These are phyloP conservation scores for Cydonia oblonga DNA, from an alignment of 331 rosid genomes.

Conservation along the genomic window DNA sequence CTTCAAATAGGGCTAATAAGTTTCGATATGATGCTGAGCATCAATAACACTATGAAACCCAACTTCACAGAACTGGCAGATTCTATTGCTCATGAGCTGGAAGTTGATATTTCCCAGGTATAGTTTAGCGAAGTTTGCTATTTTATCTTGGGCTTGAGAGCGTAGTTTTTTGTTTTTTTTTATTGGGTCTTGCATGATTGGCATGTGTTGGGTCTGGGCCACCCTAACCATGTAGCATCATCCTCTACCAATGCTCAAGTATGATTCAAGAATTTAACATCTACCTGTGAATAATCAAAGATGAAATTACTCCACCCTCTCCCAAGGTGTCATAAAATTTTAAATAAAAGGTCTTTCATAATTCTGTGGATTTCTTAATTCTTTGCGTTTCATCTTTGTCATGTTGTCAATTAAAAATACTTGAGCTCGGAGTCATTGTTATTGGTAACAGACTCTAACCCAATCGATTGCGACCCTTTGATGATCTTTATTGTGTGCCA, in stretches of 20 bases:
- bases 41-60: conserved; percentile 23
- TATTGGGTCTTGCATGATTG: neutral
- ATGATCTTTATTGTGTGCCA: neutral
- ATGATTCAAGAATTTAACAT: neutral
- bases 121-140: neutral
- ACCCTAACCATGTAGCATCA: neutral
- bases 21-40: conserved; percentile 32
- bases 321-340: neutral
- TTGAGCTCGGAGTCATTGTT: neutral
- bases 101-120: conserved; percentile 34
- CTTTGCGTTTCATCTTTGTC: neutral
- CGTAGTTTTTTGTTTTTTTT: no score
- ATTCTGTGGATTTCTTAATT: neutral
- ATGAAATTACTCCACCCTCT: neutral
- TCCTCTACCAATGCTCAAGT: no score
- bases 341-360: neutral
- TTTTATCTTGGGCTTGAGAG: neutral
- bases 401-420: neutral
- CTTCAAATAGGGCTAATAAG: conserved; percentile 27
- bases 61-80: conserved; percentile 36
- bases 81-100: conserved; percentile 32
- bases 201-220: neutral
- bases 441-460: neutral
- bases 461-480: neutral
- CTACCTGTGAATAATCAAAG: neutral